A percentile compares a stretch with the other conserved stretches of the same genome.
Conservation (phyloP, 306 rosid genomes). For the Ziziphus jujuba region DNA sequence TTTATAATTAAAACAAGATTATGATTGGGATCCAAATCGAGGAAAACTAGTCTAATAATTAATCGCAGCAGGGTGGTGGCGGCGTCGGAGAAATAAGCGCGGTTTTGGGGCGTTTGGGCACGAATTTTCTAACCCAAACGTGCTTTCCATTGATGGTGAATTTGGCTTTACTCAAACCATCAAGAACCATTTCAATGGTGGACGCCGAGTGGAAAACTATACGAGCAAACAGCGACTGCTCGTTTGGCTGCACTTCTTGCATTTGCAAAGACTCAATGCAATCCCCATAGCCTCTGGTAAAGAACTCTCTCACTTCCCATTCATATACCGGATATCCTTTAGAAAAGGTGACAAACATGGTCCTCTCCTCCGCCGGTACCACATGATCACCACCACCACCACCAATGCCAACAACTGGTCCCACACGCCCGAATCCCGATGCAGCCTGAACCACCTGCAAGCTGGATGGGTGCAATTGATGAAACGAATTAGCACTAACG, state of each 20-base stretch:
- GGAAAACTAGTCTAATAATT: background rate
- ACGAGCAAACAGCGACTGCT: constrained; percentile 64
- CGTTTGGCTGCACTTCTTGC: constrained; percentile 47
- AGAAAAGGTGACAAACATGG: constrained; percentile 75
- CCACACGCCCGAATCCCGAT: background rate
- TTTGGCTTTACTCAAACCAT: constrained; percentile 47
- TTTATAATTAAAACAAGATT: background rate
- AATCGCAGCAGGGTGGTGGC: background rate
- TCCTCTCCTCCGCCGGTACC: constrained; percentile 45
- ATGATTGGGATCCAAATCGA: background rate
- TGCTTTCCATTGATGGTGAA: constrained; percentile 74
- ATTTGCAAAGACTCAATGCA: constrained; percentile 57
- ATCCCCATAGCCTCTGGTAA: constrained; percentile 40
- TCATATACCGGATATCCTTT: constrained; percentile 63
- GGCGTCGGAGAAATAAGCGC: background rate
- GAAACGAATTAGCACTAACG: no score
- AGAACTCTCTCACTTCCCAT: constrained; percentile 55
- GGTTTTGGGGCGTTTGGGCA: constrained; percentile 36
- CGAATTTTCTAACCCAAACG: constrained; percentile 68
- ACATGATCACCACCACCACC: background rate
- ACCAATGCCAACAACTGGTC: no score
- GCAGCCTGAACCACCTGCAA: background rate
- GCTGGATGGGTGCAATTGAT: no score
- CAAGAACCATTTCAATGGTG: constrained; percentile 45
- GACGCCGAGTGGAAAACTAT: constrained; percentile 39